A percentile compares a stretch with the other conserved stretches of the same genome.
These are phyloP conservation scores for Penicillium bialowiezense DNA, from an alignment of 495 filamentous ascomycete genomes.

Conservation along the genomic window DNA sequence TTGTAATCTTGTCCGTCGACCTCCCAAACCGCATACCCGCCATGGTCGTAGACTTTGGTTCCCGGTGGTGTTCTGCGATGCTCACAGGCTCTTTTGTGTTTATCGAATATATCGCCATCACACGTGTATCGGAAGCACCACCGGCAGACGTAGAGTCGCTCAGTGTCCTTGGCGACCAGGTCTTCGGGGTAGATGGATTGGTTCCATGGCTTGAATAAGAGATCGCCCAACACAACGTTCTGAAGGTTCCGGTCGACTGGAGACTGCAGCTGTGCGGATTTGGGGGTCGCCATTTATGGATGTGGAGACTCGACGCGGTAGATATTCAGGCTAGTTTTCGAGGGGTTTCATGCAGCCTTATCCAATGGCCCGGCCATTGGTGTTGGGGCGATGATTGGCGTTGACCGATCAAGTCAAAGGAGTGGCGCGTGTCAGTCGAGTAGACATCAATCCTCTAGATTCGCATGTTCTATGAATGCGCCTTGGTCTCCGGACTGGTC, in stretches of 20 bases:
- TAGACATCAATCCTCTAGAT: not conserved
- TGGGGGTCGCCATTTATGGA: slow-evolving; percentile 28
- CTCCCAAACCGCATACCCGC: slow-evolving; percentile 73
- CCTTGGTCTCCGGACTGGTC: too few species aligned
- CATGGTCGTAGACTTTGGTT: slow-evolving; percentile 55
- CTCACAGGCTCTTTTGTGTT: slow-evolving; percentile 45
- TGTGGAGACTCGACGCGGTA: not conserved
- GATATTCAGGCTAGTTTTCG: slow-evolving; percentile 7
- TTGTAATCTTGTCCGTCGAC: slow-evolving; percentile 87
- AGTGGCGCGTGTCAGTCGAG: not conserved
- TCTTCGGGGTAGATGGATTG: slow-evolving; percentile 77
- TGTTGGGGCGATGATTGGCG: slow-evolving; percentile 5
- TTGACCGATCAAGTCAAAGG: not conserved
- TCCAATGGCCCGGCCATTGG: slow-evolving; percentile 24
- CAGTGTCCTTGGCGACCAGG: slow-evolving; percentile 60
- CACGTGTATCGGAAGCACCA: slow-evolving; percentile 91
- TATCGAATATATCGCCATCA: slow-evolving; percentile 59
- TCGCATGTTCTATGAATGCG: too few species aligned
- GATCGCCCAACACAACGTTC: slow-evolving; percentile 70
- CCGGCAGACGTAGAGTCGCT: slow-evolving; percentile 79
- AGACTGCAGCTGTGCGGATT: slow-evolving; percentile 29
- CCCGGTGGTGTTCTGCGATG: slow-evolving; percentile 41
- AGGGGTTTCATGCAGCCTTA: slow-evolving; percentile 1
- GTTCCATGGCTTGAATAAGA: slow-evolving; percentile 75
- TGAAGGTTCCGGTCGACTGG: slow-evolving; percentile 62